phyloP scores from a whole-genome alignment of 257 asterid species.

The Euphrasia confusa region DNA sequence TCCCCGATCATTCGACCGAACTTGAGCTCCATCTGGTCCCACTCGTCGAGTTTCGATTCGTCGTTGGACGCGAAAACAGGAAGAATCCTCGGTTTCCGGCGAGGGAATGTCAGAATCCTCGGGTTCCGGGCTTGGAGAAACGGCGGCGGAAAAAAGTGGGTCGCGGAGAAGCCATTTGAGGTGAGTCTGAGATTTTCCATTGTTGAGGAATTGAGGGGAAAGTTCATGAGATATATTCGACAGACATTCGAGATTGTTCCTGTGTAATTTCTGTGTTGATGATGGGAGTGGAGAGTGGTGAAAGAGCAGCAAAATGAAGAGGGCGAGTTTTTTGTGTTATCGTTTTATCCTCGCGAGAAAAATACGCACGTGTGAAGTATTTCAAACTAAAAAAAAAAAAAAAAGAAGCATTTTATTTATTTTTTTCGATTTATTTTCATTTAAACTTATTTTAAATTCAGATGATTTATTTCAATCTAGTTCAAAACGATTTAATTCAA shows the following conservation, averaged over 20 bases:
- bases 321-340: too few species aligned
- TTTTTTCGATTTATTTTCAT: too few species aligned
- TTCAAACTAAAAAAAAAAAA: too few species aligned
- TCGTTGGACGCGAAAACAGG: slow-evolving; percentile 59
- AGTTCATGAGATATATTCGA: not conserved
- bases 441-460: too few species aligned
- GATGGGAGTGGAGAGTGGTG: too few species aligned
- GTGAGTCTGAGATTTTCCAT: slow-evolving; percentile 59
- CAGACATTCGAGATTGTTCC: not conserved
- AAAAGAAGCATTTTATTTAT: too few species aligned
- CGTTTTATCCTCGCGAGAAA: too few species aligned
- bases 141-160: slow-evolving; percentile 38
- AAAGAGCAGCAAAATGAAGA: too few species aligned
- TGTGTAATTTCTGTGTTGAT: not conserved
- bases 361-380: too few species aligned
- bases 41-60: slow-evolving; percentile 59
- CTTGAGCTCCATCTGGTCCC: slow-evolving; percentile 93
- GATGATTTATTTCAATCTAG: too few species aligned
- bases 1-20: slow-evolving; percentile 91
- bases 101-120: slow-evolving; percentile 30
- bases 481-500: too few species aligned
- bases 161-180: slow-evolving; percentile 30
- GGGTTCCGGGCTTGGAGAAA: slow-evolving; percentile 27
- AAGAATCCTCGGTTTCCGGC: slow-evolving; percentile 45
- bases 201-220: slow-evolving; percentile 25